Evolutionary conservation across 768 basidiomycete species (phyloP), one percentile per base, ranked within the genome.

Genomic region (Gyrodon lividus): DNA sequence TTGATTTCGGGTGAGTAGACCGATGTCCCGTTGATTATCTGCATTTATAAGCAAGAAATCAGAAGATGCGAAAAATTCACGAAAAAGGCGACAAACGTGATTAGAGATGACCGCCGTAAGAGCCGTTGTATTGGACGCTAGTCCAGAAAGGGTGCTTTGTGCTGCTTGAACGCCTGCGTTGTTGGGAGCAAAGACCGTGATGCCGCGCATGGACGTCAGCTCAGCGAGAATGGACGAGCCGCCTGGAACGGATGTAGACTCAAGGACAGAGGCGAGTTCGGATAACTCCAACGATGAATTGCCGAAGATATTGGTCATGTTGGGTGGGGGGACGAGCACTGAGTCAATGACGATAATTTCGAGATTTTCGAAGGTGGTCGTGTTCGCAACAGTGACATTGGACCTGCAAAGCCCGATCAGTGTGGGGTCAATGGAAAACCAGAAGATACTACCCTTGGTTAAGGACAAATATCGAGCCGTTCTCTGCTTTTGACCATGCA

Each of bases 21-120:
- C 0, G 82, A 75, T 1, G 86, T 77, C 22, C 83, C 87, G 66
- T 89, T 89, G 58, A 90, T 79, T 52, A 82, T 65, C 82, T 84
- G 46, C 16, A 40, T 17, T 7, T 6, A 28, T 6, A 8, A 30
- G 17, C 13, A n/a, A 6, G 17, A 0, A 8, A 46, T 51, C 19
- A 43, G 6, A 33, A 12, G 10, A 2, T 19, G 8, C 19, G 16
- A 34, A 4, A 20, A n/a, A 24, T 30, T 30, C 6, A 49, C 2
- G 16, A 19, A 14, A 12, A 35, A 17, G 14, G 9, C 24, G 6
- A 42, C 80, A 22, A 51, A 87, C 83, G 58, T 88, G 87, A 64
- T 89, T 89, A 35, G 67, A 61, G 12, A 87, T 57, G 9, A 89
- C 53, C 22, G 67, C 68, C 3, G 54, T 28, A 31, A 86, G 48